phyloP scores from a whole-genome alignment of 1,139 yeast genomes.

The Groenewaldozyma sp. region DNA sequence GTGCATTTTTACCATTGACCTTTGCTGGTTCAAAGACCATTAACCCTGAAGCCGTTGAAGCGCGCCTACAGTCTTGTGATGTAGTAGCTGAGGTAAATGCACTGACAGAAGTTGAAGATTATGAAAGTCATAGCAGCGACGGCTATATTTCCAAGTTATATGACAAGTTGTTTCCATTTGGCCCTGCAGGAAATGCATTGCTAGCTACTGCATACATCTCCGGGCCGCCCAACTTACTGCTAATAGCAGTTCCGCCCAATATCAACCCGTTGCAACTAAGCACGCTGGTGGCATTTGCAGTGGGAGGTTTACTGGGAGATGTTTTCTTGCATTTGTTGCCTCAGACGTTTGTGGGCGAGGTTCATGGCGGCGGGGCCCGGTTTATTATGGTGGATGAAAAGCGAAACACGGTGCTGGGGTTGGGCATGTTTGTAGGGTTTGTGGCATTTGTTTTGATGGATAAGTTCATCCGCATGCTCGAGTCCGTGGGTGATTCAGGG shows the following conservation, averaged over 20 bases:
- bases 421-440: conserved; percentile 49
- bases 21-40: conserved; percentile 33
- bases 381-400: conserved; percentile 42
- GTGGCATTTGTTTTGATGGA: conserved; percentile 47
- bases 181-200: conserved; percentile 48
- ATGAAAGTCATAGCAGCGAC: conserved; percentile 12
- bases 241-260: conserved; percentile 42
- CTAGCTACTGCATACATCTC: conserved; percentile 55
- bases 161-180: conserved; percentile 40
- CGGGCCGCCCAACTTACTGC: conserved; percentile 49
- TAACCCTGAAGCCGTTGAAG: conserved; percentile 28
- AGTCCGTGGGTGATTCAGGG: conserved; percentile 33
- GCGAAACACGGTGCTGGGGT: conserved; percentile 40
- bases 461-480: conserved; percentile 43
- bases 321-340: conserved; percentile 58
- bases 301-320: conserved; percentile 64
- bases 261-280: conserved; percentile 41
- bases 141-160: conserved; percentile 20
- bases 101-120: conserved; percentile 11
- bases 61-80: conserved; percentile 24
- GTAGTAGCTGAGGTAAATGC: conserved; percentile 33
- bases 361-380: conserved; percentile 29
- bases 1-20: conserved; percentile 10
- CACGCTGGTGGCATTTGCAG: conserved; percentile 53
- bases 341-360: conserved; percentile 48